These are phyloP conservation scores for Micractinium conductrix DNA, from an alignment of 139 green algal species.

Conservation along the genomic window DNA sequence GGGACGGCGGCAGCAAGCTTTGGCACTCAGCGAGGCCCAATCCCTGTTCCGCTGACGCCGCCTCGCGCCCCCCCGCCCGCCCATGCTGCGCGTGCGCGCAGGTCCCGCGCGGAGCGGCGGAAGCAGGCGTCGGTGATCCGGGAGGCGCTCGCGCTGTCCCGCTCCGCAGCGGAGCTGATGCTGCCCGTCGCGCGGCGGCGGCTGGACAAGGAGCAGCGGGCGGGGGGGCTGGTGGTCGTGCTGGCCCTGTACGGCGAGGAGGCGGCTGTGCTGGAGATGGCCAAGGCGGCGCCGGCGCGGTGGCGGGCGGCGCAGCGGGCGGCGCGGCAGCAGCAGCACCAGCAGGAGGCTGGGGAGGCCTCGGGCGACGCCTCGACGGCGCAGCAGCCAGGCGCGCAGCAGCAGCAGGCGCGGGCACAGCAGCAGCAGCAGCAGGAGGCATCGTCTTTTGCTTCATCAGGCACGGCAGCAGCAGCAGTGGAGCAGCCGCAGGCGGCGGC, in stretches of 20 bases:
- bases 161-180: conserved; percentile 39
- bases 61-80: background rate
- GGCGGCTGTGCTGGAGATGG: conserved; percentile 31
- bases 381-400: background rate
- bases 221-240: conserved; percentile 55
- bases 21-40: no score
- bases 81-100: background rate
- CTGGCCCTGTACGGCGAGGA: conserved; percentile 56
- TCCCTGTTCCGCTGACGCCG: no score
- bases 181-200: conserved; percentile 53
- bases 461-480: background rate
- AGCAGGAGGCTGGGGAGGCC: background rate
- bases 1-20: no score
- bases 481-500: background rate
- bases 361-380: no score
- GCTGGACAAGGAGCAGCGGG: conserved; percentile 32
- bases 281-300: background rate
- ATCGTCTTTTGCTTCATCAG: background rate
- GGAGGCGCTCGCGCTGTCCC: conserved; percentile 15
- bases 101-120: background rate
- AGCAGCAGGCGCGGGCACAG: background rate
- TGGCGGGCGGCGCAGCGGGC: background rate
- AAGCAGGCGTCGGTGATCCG: conserved; percentile 23
- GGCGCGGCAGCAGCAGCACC: background rate
- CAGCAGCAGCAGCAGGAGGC: background rate